Percentiles rank a stretch among this genome's conserved stretches.
These are phyloP conservation scores for Cutaneotrichosporon cyanovorans DNA, from an alignment of 1,284 basidiomycete genomes.

Conservation along the genomic window DNA sequence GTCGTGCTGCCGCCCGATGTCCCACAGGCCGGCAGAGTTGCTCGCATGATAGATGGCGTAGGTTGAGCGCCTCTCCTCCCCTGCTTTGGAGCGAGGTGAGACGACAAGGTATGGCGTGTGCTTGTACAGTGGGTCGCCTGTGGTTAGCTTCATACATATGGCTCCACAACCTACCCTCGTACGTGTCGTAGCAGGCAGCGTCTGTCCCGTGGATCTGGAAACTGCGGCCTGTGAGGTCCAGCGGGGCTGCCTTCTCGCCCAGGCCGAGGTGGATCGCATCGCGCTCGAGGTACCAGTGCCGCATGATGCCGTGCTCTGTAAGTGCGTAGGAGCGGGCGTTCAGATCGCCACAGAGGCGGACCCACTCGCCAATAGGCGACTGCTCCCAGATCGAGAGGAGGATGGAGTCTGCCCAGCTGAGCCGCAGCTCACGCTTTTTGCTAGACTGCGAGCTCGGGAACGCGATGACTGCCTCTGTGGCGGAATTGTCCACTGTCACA, in stretches of 20 bases:
- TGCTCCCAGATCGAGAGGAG: constrained; percentile 35
- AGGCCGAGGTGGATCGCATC: constrained; percentile 43
- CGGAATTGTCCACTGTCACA: constrained; percentile 18
- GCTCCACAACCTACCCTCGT: constrained; percentile 17
- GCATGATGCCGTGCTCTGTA: constrained; percentile 41
- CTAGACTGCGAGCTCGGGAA: constrained; percentile 23
- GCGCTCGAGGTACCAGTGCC: constrained; percentile 32
- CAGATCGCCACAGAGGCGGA: constrained; percentile 38
- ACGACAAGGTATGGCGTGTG: constrained; percentile 47
- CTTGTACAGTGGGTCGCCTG: constrained; percentile 47
- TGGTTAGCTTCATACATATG: neutral
- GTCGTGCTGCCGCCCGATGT: constrained; percentile 43
- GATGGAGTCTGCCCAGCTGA: constrained; percentile 30
- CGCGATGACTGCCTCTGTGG: constrained; percentile 22
- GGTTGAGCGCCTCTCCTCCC: constrained; percentile 27
- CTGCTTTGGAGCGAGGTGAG: constrained; percentile 21
- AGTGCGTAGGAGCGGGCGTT: constrained; percentile 43
- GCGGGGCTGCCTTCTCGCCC: constrained; percentile 47
- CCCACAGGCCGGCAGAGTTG: constrained; percentile 44
- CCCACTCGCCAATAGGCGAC: constrained; percentile 15
- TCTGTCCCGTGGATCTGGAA: constrained; percentile 43
- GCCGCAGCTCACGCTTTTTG: constrained; percentile 23
- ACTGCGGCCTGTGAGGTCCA: constrained; percentile 39
- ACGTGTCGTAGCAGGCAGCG: constrained; percentile 46
- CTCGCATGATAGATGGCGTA: constrained; percentile 45